phyloP scores from a whole-genome alignment of 2,329 filamentous ascomycete genomes.

The Pseudopithomyces chartarum region DNA sequence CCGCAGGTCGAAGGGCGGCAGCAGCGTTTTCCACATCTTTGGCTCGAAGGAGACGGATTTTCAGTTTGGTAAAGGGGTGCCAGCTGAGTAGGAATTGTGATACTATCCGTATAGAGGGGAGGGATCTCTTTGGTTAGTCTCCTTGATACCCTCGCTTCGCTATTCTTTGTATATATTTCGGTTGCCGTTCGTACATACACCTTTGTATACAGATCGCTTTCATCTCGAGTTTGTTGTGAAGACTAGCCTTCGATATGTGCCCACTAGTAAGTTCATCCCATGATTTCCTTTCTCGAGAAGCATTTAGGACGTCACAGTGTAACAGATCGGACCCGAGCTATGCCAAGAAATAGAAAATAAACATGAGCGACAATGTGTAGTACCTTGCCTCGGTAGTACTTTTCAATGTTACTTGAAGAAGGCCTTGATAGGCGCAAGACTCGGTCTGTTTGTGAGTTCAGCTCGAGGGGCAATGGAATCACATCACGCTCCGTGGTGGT shows the following conservation, averaged over 20 bases:
- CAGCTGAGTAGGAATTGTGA: not conserved
- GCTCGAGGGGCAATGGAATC: no score
- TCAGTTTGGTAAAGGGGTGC: not conserved
- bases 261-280: no score
- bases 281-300: no score
- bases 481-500: no score
- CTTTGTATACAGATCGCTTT: not conserved
- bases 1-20: not conserved
- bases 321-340: no score
- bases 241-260: not conserved
- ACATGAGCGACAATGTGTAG: no score
- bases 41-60: not conserved
- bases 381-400: no score
- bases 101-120: not conserved
- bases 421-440: no score
- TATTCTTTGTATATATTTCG: conserved; percentile 1
- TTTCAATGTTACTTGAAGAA: no score
- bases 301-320: no score
- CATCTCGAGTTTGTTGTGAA: not conserved
- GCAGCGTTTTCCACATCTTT: not conserved
- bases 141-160: not conserved
- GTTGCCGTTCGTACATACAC: not conserved
- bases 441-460: no score
- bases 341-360: no score
- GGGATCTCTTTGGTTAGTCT: not conserved